Evolutionary conservation across 441 rosid genomes (phyloP).

Genomic region (Brassica hybrid): DNA sequence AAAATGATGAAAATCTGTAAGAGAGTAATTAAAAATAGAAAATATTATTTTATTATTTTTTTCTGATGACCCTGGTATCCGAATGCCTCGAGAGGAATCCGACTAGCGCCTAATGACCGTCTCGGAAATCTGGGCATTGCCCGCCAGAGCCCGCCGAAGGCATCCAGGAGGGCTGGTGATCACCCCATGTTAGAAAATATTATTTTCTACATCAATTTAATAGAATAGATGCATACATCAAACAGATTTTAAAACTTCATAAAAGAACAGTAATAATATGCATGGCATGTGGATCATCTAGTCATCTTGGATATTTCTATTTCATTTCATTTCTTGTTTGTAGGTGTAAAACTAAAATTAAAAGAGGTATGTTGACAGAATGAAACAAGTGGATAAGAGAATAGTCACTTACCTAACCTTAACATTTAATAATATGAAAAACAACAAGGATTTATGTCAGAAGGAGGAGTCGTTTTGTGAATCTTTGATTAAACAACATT

Average conservation of each 20-base stretch:
- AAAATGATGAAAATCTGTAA: too few species aligned
- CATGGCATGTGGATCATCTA: background rate
- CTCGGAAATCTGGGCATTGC: too few species aligned
- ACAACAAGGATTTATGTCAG: constrained; percentile 7
- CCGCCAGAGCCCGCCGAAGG: too few species aligned
- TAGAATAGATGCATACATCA: background rate
- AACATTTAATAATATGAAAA: background rate
- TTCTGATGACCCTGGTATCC: too few species aligned
- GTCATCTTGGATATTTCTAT: background rate
- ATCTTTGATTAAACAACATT: background rate
- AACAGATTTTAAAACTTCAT: background rate
- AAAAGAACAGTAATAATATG: background rate
- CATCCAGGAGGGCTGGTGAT: too few species aligned
- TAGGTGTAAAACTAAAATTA: background rate
- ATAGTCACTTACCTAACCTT: background rate
- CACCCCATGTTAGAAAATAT: too few species aligned
- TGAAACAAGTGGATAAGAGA: background rate
- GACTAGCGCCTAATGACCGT: too few species aligned
- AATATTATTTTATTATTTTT: too few species aligned
- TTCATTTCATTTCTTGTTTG: constrained; percentile 2
- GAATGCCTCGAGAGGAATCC: too few species aligned
- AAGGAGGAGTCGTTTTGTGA: background rate
- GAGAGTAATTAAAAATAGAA: too few species aligned
- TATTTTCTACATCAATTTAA: too few species aligned
- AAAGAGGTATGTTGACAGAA: background rate